Conservation (phyloP, 1,139 yeast species). For the Blastobotrys apis region DNA sequence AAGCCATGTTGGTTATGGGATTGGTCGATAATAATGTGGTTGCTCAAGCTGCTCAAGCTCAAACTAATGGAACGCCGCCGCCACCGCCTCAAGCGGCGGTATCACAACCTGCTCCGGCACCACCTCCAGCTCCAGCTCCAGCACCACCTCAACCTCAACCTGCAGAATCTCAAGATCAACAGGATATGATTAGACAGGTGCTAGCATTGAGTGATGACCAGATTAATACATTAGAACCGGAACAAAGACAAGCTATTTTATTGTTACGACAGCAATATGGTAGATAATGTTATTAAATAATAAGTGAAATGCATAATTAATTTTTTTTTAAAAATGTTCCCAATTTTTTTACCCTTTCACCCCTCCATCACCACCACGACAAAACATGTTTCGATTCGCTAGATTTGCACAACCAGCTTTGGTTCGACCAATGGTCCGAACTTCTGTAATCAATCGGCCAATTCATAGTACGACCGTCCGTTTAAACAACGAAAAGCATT, state of each 20-base stretch:
- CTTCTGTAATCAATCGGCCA: background rate
- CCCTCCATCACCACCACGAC: background rate
- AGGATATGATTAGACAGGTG: constrained; percentile 42
- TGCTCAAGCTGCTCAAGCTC: constrained; percentile 34
- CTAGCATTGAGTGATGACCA: constrained; percentile 59
- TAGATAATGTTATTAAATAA: constrained; percentile 17
- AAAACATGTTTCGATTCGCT: background rate
- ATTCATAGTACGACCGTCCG: background rate
- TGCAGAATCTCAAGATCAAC: constrained; percentile 26
- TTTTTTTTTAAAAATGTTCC: background rate
- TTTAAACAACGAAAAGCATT: background rate
- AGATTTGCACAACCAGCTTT: background rate
- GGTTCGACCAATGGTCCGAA: background rate
- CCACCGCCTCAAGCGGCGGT: constrained; percentile 24
- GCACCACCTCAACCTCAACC: constrained; percentile 4
- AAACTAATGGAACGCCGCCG: constrained; percentile 14
- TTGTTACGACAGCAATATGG: constrained; percentile 25
- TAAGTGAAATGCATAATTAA: background rate
- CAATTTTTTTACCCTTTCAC: background rate
- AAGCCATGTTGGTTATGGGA: constrained; percentile 60
- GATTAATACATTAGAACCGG: constrained; percentile 50
- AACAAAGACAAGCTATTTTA: constrained; percentile 38
- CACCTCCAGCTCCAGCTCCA: constrained; percentile 14
- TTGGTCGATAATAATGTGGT: constrained; percentile 54
- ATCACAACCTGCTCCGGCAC: constrained; percentile 9